phyloP scores from a whole-genome alignment of 805 yeast species.

The Nakazawaea holstii region DNA sequence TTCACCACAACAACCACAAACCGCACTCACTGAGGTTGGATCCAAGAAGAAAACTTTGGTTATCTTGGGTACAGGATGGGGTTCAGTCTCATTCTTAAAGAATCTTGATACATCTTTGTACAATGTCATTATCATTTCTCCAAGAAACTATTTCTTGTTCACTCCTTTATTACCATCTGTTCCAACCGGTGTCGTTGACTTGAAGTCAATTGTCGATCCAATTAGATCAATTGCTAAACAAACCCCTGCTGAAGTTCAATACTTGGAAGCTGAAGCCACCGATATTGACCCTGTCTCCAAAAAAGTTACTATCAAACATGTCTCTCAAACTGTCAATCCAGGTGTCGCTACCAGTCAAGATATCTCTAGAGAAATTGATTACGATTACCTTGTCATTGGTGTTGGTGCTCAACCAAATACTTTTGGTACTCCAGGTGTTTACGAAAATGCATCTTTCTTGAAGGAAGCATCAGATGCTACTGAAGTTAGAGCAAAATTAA shows the following conservation, averaged over 20 bases:
- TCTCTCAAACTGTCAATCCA: conserved; percentile 41
- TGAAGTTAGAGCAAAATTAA: conserved; percentile 74
- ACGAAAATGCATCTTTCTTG: conserved; percentile 80
- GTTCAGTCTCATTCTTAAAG: conserved; percentile 79
- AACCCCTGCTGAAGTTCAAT: conserved; percentile 70
- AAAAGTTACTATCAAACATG: conserved; percentile 56
- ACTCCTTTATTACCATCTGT: conserved; percentile 93
- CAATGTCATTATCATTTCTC: conserved; percentile 86
- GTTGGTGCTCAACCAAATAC: conserved; percentile 96
- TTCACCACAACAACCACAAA: conserved; percentile 53
- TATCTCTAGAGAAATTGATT: conserved; percentile 43
- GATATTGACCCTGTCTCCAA: conserved; percentile 72
- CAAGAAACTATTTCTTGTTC: conserved; percentile 92
- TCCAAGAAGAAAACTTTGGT: conserved; percentile 68
- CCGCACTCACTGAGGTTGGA: conserved; percentile 39
- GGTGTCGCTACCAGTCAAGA: conserved; percentile 36
- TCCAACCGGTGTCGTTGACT: conserved; percentile 88
- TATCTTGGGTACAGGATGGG: conserved; percentile 92
- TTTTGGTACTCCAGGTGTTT: conserved; percentile 92
- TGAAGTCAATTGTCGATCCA: conserved; percentile 91
- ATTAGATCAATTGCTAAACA: conserved; percentile 79
- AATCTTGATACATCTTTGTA: conserved; percentile 80
- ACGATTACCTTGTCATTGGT: conserved; percentile 85
- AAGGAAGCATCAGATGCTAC: conserved; percentile 89
- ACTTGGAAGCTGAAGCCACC: conserved; percentile 88